Evolutionary conservation across 352 stramenopile species (phyloP), one percentile per base, ranked within the genome.

Genomic region (Thraustochytrium striatum): DNA sequence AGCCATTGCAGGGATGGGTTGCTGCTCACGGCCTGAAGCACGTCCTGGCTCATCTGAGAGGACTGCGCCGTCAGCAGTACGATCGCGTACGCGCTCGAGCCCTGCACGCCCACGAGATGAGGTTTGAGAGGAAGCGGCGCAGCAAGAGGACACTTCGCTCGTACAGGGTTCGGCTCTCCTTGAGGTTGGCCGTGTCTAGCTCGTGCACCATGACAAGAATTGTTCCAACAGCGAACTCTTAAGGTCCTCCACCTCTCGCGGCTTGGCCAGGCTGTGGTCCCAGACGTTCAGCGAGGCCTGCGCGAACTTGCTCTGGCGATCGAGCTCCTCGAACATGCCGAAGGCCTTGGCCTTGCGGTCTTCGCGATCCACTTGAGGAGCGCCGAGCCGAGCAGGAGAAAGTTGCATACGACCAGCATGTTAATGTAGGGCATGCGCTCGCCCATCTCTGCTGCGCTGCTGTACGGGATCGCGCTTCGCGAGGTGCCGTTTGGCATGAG

Each of bases 311-410:
- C 85, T 86, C 84, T 91, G 68, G 0, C 2, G 43, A 3, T 68
- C 16, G 30, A 83, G 28, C 3, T 52, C 8, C 3, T 72, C 28
- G 11, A 50, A 81, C n/a, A 38, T 33, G 87, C 85, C 69, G 32
- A 91, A 35, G 0, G 86, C 72, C 68, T 93, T 93, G 11, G 85
- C 79, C 52, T 85, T 65, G 57, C 84, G 86, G 78, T 93, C 89
- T 82, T 93, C 89, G 0, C 78, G 72, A 93, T 83, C 89, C 88
- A 92, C 36, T 93, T 92, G 7, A 62, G 84, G 16, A 91, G 72
- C 8, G 87, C 89, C 11, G 90, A 85, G 5, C 89, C 44, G 2
- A 93, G 57, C 30, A 92, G n/a, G 0, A 89, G 33, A 2, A 61
- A 35, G 36, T 91, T 84, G 73, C 89, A 88, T 28, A 81, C 62